phyloP scores from a whole-genome alignment of 345 rosid species.

The Gossypium rotundifolium region DNA sequence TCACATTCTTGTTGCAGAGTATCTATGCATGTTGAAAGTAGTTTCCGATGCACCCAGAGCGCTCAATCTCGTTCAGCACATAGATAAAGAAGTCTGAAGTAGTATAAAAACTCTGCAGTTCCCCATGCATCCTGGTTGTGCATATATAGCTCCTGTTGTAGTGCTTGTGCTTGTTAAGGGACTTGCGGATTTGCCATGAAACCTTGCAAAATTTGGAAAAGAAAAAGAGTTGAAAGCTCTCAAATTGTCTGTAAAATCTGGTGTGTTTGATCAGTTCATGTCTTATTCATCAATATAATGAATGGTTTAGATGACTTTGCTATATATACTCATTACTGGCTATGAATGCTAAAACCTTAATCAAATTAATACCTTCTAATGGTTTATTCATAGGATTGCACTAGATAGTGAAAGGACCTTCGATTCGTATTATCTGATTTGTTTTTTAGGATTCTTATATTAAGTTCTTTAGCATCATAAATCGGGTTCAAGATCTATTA shows the following conservation, averaged over 20 bases:
- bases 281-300: too few species aligned
- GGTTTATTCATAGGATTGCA: too few species aligned
- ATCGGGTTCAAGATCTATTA: too few species aligned
- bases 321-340: neutral
- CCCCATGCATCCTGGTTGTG: neutral
- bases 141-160: neutral
- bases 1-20: neutral
- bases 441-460: too few species aligned
- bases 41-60: too few species aligned
- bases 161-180: neutral
- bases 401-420: too few species aligned
- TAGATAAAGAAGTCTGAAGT: neutral
- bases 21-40: neutral
- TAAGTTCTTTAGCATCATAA: too few species aligned
- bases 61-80: neutral
- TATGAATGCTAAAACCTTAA: too few species aligned
- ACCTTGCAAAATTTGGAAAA: neutral
- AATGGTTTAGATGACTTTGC: neutral
- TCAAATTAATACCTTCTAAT: too few species aligned
- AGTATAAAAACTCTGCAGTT: neutral
- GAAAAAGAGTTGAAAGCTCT: neutral
- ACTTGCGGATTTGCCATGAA: neutral
- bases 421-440: too few species aligned
- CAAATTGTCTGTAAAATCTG: neutral
- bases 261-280: neutral